Evolutionary conservation across 2,329 filamentous ascomycete genomes (phyloP).

Genomic region (Claviceps maximensis): DNA sequence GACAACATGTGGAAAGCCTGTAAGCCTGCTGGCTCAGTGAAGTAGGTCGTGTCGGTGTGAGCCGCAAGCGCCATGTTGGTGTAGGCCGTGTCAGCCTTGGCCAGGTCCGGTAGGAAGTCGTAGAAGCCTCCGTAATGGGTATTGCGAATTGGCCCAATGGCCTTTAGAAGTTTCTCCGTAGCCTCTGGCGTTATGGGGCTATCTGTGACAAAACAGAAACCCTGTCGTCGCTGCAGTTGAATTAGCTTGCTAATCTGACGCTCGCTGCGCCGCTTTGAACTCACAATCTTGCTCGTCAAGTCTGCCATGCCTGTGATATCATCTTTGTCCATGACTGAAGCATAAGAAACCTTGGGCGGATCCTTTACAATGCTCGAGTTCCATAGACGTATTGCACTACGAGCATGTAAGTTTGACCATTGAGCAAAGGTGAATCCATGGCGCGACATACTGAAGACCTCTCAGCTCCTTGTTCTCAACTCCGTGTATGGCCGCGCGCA

Average conservation of each 20-base stretch:
- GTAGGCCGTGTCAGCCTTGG: constrained; percentile 83
- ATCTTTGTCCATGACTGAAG: constrained; percentile 40
- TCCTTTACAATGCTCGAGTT: constrained; percentile 19
- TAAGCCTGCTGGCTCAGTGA: constrained; percentile 79
- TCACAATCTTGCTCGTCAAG: constrained; percentile 53
- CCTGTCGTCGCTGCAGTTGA: constrained; percentile 42
- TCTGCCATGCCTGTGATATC: constrained; percentile 39
- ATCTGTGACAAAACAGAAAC: constrained; percentile 64
- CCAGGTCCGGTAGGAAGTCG: constrained; percentile 82
- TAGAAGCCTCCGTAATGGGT: constrained; percentile 77
- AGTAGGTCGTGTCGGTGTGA: constrained; percentile 94
- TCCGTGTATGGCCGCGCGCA: constrained; percentile 10
- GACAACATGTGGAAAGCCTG: constrained; percentile 89
- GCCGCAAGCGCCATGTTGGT: constrained; percentile 70
- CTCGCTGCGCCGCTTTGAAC: constrained; percentile 8
- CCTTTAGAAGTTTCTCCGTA: constrained; percentile 62
- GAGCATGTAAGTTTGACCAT: not conserved
- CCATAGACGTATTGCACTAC: constrained; percentile 12
- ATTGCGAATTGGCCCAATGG: constrained; percentile 73
- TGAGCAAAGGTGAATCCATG: not conserved
- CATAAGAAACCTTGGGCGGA: constrained; percentile 47
- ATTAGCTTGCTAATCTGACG: constrained; percentile 1
- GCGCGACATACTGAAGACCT: constrained; percentile 4
- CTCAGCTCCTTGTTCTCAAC: constrained; percentile 23
- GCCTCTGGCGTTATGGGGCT: constrained; percentile 54